These are phyloP conservation scores for Flaveria bidentis DNA, from an alignment of 129 eudicot species.

Conservation along the genomic window DNA sequence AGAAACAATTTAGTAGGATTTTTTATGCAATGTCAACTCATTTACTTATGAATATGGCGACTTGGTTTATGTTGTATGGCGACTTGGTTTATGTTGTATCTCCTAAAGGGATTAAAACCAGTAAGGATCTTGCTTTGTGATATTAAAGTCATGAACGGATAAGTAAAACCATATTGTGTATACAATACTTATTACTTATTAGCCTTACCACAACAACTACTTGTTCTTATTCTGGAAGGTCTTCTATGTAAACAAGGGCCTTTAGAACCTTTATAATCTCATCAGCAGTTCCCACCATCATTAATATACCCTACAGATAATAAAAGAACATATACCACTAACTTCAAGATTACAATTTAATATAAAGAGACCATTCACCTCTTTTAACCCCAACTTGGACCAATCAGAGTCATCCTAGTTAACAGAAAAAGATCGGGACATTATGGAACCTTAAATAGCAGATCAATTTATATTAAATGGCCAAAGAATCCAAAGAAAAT, in stretches of 20 bases:
- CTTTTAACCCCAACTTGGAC: slow-evolving; percentile 87
- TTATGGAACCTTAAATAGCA: slow-evolving; percentile 1
- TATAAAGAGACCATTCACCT: slow-evolving; percentile 46
- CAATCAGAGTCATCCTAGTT: slow-evolving; percentile 94
- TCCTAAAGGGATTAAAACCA: not conserved
- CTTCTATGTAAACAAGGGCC: slow-evolving; percentile 84
- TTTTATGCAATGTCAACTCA: not conserved
- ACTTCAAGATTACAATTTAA: slow-evolving; percentile 13
- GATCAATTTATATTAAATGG: not conserved
- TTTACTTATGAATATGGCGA: not conserved
- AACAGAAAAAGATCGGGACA: slow-evolving; percentile 17
- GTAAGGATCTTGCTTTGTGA: too few species aligned
- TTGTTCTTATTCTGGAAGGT: slow-evolving; percentile 94
- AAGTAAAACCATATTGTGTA: too few species aligned
- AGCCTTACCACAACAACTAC: slow-evolving; percentile 68
- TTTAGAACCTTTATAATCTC: slow-evolving; percentile 94
- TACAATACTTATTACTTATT: too few species aligned
- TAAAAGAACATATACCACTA: not conserved
- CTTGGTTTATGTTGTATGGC: not conserved
- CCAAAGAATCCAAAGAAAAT: not conserved
- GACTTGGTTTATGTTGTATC: not conserved
- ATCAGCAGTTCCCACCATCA: slow-evolving; percentile 54
- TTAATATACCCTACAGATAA: slow-evolving; percentile 57
- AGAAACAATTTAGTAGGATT: not conserved
- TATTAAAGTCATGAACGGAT: too few species aligned